Evolutionary conservation across 192 early-diverging fungal species (phyloP), one percentile per base, ranked within the genome.

Genomic region (Entomortierella chlamydospora): DNA sequence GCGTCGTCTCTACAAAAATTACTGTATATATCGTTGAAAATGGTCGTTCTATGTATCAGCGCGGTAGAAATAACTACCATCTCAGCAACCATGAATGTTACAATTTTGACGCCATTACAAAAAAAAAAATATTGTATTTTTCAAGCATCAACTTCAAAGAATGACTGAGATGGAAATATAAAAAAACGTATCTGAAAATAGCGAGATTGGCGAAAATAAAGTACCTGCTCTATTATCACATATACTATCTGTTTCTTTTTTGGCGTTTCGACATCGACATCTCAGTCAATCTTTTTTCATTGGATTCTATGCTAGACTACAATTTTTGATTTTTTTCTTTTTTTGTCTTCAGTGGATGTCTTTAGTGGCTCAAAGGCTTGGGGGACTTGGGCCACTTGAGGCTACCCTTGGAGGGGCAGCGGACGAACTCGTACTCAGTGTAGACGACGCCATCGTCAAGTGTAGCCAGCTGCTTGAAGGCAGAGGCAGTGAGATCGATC

Each of bases 321-420:
- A 34, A 4, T 20, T 11, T 4, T 13, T 55, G 26, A 12, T 57
- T 18, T 57, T 34, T 34, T 20, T 2, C n/a, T 50, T 47, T 47
- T 30, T 31, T 20, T 15, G 9, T 18, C 25, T 55, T 64, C 65
- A 79, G 31, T 70, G 43, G 20, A 12, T 4, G 12, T 20, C 5
- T 4, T 47, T 47, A 20, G 15, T 4, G 39, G 13, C 15, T 25
- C 34, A 23, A 29, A 47, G 61, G 28, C 7, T 10, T 37, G 56
- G 74, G 74, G 41, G 61, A 65, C 68, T 79, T 70, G 62, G 76
- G 76, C 76, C 76, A 79, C 57, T 70, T 70, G 30, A 66, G 31
- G 55, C 30, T 68, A 23, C 73, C 73, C 29, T 20, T 11, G 17
- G 31, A 39, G 37, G 76, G 76, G 63, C 76, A 79, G 18, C 57